These are phyloP conservation scores for Salix koriyanagi DNA, from an alignment of 345 rosid species.

Conservation along the genomic window DNA sequence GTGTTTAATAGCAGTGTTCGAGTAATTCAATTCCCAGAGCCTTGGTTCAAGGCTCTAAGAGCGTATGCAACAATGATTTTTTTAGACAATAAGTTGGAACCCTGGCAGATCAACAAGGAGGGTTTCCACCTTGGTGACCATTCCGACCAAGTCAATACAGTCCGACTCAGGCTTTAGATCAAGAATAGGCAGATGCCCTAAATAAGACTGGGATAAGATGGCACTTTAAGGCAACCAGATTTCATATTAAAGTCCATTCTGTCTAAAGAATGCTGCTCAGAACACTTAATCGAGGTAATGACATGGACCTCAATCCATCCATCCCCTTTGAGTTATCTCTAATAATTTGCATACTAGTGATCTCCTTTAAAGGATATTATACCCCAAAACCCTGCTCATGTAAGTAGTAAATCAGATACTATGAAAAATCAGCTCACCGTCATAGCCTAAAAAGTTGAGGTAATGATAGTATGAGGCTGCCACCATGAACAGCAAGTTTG, in stretches of 20 bases:
- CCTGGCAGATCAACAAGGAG: neutral
- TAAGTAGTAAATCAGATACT: neutral
- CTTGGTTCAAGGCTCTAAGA: neutral
- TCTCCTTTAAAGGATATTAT: neutral
- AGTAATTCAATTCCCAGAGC: neutral
- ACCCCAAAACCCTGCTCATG: too few relatives aligned
- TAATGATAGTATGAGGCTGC: conserved; percentile 93
- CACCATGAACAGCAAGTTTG: conserved; percentile 91
- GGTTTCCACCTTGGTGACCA: neutral
- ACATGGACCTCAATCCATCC: neutral
- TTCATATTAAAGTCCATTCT: neutral
- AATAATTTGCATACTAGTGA: neutral
- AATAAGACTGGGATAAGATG: neutral
- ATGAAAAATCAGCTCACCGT: conserved; percentile 50
- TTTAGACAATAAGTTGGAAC: neutral
- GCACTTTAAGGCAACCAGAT: neutral
- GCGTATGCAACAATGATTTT: neutral
- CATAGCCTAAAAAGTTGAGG: conserved; percentile 97
- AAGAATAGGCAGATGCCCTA: neutral
- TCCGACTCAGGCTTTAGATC: neutral
- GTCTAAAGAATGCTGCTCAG: neutral
- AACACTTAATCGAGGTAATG: neutral
- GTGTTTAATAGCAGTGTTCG: neutral
- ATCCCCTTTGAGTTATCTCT: neutral
- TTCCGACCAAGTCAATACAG: neutral